Evolutionary conservation across 1,284 basidiomycete species (phyloP).

Genomic region (Volvariella volvacea): DNA sequence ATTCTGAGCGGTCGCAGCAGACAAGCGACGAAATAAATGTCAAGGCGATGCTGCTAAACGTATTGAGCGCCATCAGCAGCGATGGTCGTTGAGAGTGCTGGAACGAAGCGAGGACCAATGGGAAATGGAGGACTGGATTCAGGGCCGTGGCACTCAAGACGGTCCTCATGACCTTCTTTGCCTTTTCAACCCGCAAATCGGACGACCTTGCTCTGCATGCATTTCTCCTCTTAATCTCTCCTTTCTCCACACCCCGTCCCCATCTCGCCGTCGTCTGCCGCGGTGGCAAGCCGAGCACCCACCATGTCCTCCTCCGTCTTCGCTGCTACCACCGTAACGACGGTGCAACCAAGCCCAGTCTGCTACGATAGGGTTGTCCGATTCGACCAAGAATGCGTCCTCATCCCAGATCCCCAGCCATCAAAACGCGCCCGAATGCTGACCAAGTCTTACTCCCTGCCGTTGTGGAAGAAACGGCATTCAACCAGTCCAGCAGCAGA

Average conservation of each 20-base stretch:
- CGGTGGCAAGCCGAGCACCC: background rate
- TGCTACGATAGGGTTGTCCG: constrained; percentile 37
- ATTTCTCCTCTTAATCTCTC: constrained; percentile 1
- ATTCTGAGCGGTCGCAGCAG: no score
- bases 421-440: constrained; percentile 40
- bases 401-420: constrained; percentile 48
- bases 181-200: no score
- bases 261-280: background rate
- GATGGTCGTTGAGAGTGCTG: no score
- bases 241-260: background rate
- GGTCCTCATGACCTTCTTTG: no score
- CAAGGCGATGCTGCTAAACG: no score
- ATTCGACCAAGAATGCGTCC: constrained; percentile 58
- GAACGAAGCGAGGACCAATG: no score
- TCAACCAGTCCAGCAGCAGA: constrained; percentile 15
- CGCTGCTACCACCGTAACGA: constrained; percentile 11
- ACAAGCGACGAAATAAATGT: no score
- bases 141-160: no score
- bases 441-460: constrained; percentile 55
- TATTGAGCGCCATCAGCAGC: no score
- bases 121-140: no score
- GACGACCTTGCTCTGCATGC: no score
- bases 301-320: constrained; percentile 3
- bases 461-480: constrained; percentile 45
- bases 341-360: constrained; percentile 5